Evolutionary conservation across 371 early-diverging fungal genomes (phyloP).

Genomic region (Mortierella sp.): DNA sequence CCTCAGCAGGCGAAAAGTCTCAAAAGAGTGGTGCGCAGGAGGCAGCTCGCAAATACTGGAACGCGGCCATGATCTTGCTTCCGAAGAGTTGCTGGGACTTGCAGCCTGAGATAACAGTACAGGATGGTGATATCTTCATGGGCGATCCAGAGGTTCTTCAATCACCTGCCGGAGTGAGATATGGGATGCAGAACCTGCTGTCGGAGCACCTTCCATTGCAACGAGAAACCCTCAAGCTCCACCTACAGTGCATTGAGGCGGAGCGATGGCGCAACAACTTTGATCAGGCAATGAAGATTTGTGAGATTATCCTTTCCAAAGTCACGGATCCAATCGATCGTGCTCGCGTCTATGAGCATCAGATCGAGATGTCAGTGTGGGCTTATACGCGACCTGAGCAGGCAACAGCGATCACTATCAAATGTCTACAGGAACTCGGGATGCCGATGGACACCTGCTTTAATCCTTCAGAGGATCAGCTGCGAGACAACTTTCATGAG

Average conservation of each 20-base stretch:
- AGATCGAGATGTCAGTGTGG: slow-evolving; percentile 53
- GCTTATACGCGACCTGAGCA: slow-evolving; percentile 22
- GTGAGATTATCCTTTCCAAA: slow-evolving; percentile 30
- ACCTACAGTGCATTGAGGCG: slow-evolving; percentile 49
- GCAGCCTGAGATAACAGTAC: not conserved
- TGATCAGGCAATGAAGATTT: slow-evolving; percentile 39
- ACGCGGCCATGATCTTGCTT: slow-evolving; percentile 27
- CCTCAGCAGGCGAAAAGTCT: slow-evolving; percentile 36
- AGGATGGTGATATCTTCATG: slow-evolving; percentile 5
- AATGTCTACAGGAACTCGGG: slow-evolving; percentile 36
- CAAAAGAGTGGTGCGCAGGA: slow-evolving; percentile 47
- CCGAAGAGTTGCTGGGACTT: slow-evolving; percentile 33
- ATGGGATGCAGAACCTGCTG: not conserved
- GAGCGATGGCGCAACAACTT: slow-evolving; percentile 50
- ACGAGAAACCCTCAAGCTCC: slow-evolving; percentile 34
- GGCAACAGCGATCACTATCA: slow-evolving; percentile 25
- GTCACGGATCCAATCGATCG: slow-evolving; percentile 41
- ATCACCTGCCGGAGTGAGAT: not conserved
- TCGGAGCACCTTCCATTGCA: slow-evolving; percentile 11
- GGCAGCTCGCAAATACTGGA: slow-evolving; percentile 27
- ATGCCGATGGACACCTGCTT: slow-evolving; percentile 19
- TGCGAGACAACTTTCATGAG: slow-evolving; percentile 15
- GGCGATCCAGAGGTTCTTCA: not conserved
- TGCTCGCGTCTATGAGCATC: slow-evolving; percentile 37
- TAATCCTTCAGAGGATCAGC: slow-evolving; percentile 29